Conservation (phyloP, 1,284 basidiomycete species). For the Moesziomyces parantarcticus region DNA sequence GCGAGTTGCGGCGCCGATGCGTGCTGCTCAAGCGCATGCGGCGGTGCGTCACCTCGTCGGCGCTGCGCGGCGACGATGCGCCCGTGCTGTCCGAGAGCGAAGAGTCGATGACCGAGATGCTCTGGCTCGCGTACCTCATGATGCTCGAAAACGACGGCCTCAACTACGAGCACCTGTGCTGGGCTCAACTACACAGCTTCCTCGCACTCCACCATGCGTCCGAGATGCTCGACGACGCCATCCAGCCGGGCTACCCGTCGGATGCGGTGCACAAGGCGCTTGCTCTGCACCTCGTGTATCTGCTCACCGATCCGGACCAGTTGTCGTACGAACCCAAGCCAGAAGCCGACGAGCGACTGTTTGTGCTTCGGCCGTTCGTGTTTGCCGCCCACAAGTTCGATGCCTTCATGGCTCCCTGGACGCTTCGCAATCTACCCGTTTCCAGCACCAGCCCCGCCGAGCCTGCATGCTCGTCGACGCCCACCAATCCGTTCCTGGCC, state of each 20-base stretch:
- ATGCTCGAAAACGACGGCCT: conserved; percentile 60
- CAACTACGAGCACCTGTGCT: conserved; percentile 52
- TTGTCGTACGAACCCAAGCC: conserved; percentile 65
- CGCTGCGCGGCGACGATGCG: background rate
- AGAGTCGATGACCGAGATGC: conserved; percentile 47
- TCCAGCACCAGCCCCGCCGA: background rate
- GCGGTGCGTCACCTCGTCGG: conserved; percentile 15
- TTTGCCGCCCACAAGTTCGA: conserved; percentile 73
- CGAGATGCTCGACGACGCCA: conserved; percentile 66
- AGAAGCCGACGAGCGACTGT: conserved; percentile 71
- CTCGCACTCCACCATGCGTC: conserved; percentile 61
- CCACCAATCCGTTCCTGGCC: conserved; percentile 68
- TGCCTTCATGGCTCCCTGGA: conserved; percentile 72
- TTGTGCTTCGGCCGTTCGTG: conserved; percentile 71
- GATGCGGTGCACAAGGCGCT: conserved; percentile 68
- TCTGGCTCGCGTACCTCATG: conserved; percentile 63
- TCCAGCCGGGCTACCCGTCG: conserved; percentile 68
- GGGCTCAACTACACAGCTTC: conserved; percentile 53
- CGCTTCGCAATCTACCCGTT: conserved; percentile 50
- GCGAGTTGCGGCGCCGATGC: conserved; percentile 54
- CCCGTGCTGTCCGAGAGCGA: conserved; percentile 13
- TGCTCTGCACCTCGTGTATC: conserved; percentile 70
- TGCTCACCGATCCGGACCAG: conserved; percentile 66
- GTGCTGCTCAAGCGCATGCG: conserved; percentile 55
- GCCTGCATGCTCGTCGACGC: too few relatives aligned